Evolutionary conservation across 2,329 filamentous ascomycete genomes (phyloP).

Genomic region (Dactylellina haptotyla): DNA sequence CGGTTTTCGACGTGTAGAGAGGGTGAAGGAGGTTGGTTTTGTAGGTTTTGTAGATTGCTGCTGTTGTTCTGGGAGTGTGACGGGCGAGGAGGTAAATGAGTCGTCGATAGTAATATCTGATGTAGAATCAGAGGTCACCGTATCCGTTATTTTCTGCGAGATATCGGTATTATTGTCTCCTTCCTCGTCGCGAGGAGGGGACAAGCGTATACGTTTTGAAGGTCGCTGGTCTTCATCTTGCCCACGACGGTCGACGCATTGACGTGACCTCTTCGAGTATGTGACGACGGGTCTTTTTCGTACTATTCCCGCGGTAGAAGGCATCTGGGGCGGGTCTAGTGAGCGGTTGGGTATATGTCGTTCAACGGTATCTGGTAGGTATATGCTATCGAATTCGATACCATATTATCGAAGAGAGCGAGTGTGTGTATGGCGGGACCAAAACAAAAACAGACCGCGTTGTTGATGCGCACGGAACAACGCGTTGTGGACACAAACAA

Average conservation of each 20-base stretch:
- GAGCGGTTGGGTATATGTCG: neutral
- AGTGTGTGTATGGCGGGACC: neutral
- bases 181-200: neutral
- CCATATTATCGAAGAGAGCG: neutral
- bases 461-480: conserved; percentile 19
- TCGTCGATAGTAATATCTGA: neutral
- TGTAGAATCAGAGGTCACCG: neutral
- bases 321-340: conserved; percentile 5
- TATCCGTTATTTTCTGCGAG: neutral
- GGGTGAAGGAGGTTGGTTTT: conserved; percentile 26
- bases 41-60: neutral
- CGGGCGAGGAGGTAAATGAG: neutral
- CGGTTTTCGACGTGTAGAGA: conserved; percentile 39
- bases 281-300: conserved; percentile 32
- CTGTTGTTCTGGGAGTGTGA: neutral
- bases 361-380: neutral
- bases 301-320: conserved; percentile 16
- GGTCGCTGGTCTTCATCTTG: neutral
- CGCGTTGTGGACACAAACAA: conserved; percentile 33
- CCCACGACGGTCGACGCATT: conserved; percentile 17
- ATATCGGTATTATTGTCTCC: neutral
- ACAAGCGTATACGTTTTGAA: conserved; percentile 36
- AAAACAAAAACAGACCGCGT: conserved; percentile 13
- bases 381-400: neutral
- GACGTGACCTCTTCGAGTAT: conserved; percentile 41